Evolutionary conservation across 2,329 filamentous ascomycete species (phyloP).

Genomic region (Epichloe baconii): DNA sequence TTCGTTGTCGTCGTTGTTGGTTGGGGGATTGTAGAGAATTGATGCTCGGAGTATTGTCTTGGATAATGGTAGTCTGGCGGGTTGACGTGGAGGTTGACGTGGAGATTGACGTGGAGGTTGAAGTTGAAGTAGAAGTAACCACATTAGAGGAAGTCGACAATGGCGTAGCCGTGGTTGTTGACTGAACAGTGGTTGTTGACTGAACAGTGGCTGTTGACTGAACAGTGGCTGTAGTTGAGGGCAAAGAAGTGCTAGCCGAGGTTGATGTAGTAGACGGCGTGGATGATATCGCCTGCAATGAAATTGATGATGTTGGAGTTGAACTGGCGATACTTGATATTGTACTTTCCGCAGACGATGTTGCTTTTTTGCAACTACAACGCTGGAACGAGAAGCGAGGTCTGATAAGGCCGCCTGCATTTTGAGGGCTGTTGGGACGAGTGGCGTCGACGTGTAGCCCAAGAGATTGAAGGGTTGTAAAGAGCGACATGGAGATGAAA

Average conservation of each 20-base stretch:
- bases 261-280: background rate
- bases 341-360: background rate
- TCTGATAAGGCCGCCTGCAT: background rate
- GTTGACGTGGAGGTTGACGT: too few species aligned
- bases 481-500: background rate
- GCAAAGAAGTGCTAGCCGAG: background rate
- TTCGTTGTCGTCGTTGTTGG: background rate
- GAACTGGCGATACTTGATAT: background rate
- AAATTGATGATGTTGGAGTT: background rate
- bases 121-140: background rate
- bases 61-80: background rate
- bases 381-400: background rate
- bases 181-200: background rate
- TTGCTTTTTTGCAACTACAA: background rate
- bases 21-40: background rate
- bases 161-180: background rate
- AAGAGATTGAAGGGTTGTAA: background rate
- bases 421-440: background rate
- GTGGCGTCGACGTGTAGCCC: background rate
- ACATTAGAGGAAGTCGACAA: background rate
- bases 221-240: background rate
- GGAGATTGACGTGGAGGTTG: background rate
- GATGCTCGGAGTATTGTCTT: background rate
- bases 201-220: background rate
- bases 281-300: background rate